Evolutionary conservation across 805 yeast species (phyloP).

Genomic region (Candida insectalens): DNA sequence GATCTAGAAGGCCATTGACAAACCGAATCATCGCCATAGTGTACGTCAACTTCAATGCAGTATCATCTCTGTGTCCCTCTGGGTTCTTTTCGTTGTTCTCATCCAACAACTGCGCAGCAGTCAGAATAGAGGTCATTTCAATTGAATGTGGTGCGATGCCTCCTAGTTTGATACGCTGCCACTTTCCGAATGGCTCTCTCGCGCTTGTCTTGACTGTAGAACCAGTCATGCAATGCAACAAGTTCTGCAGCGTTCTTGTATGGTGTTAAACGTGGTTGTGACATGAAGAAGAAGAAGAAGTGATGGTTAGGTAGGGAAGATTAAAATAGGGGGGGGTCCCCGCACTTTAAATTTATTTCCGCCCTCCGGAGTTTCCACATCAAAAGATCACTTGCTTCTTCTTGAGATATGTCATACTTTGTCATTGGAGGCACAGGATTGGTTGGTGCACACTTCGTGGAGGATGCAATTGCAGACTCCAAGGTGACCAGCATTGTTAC

Average conservation of each 20-base stretch:
- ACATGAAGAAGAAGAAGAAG: background rate
- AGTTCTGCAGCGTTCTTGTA: conserved; percentile 35
- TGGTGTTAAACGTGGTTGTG: conserved; percentile 24
- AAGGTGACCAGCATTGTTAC: conserved; percentile 34
- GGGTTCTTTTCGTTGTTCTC: conserved; percentile 15
- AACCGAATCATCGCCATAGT: conserved; percentile 72
- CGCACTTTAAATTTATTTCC: no score
- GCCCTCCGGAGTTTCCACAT: no score
- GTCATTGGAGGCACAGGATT: conserved; percentile 73
- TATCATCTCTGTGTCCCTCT: background rate
- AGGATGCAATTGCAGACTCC: conserved; percentile 28
- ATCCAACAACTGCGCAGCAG: conserved; percentile 38
- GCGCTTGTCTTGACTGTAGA: conserved; percentile 31
- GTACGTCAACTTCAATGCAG: conserved; percentile 32
- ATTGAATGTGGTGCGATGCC: conserved; percentile 61
- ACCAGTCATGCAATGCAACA: conserved; percentile 36
- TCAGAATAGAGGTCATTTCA: conserved; percentile 52
- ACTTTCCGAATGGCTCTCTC: conserved; percentile 41
- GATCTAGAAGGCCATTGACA: conserved; percentile 87
- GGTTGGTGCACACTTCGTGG: conserved; percentile 53
- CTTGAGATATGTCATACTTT: no score
- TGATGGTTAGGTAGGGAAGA: background rate
- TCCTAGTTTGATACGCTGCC: conserved; percentile 45
- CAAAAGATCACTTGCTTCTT: no score
- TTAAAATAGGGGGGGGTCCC: no score